Evolutionary conservation across 2,329 filamentous ascomycete genomes (phyloP).

Genomic region (Elsinoe perseae): DNA sequence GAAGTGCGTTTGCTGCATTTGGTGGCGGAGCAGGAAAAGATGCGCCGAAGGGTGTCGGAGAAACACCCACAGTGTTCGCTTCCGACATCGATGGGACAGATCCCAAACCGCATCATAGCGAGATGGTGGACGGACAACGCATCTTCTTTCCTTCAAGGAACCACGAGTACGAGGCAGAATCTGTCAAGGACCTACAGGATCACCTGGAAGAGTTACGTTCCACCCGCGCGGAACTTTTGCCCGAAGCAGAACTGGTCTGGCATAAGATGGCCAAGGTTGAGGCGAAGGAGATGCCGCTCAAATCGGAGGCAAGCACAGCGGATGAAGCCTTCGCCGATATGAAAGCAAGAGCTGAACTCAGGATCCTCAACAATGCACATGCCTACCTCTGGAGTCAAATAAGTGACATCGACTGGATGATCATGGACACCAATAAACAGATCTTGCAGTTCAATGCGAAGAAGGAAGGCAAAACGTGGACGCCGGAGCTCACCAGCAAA

Average conservation of each 20-base stretch:
- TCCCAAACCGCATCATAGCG: constrained; percentile 18
- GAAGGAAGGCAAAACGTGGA: constrained; percentile 15
- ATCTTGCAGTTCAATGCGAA: constrained; percentile 19
- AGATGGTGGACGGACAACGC: constrained; percentile 19
- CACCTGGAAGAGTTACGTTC: constrained; percentile 16
- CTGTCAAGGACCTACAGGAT: constrained; percentile 15
- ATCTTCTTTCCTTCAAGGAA: constrained; percentile 18
- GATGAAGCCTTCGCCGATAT: constrained; percentile 10
- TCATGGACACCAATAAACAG: constrained; percentile 21
- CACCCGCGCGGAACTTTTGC: constrained; percentile 9
- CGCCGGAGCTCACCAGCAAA: constrained; percentile 4
- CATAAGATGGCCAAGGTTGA: constrained; percentile 20
- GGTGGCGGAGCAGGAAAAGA: background rate
- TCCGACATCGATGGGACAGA: constrained; percentile 17
- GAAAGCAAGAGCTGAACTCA: constrained; percentile 11
- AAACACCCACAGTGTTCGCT: background rate
- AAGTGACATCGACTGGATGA: constrained; percentile 21
- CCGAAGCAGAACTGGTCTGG: constrained; percentile 20
- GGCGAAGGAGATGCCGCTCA: constrained; percentile 11
- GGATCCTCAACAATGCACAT: constrained; percentile 19
- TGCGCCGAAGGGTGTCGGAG: constrained; percentile 2
- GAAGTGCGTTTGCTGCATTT: background rate
- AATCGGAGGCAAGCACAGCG: background rate
- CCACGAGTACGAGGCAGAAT: constrained; percentile 18
- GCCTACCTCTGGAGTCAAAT: constrained; percentile 19